These are phyloP conservation scores for Wickerhamomyces sp. DNA, from an alignment of 1,139 yeast species.

Conservation along the genomic window DNA sequence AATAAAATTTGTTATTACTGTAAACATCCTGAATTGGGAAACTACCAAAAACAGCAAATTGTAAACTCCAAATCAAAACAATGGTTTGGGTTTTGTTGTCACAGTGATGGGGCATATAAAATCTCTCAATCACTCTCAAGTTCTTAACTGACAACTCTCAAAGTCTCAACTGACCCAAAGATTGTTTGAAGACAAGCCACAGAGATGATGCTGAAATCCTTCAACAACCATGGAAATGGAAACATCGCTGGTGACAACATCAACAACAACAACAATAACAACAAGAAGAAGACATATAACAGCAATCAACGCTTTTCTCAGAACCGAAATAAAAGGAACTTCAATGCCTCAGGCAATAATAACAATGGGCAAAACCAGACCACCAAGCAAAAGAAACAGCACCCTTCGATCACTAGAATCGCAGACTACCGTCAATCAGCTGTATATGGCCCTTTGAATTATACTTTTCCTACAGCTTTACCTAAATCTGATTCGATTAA, in stretches of 20 bases:
- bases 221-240: background rate
- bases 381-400: slow-evolving; percentile 1
- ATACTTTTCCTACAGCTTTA: slow-evolving; percentile 11
- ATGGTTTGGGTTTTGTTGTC: too few species aligned
- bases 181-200: too few species aligned
- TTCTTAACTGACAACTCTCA: too few species aligned
- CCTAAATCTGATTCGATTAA: background rate
- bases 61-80: slow-evolving; percentile 3
- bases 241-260: too few species aligned
- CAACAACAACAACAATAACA: background rate
- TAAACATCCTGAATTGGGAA: background rate
- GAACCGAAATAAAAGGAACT: slow-evolving; percentile 1
- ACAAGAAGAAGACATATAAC: background rate
- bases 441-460: slow-evolving; percentile 12
- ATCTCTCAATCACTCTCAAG: too few species aligned
- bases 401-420: slow-evolving; percentile 7
- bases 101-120: too few species aligned
- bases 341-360: background rate
- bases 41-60: slow-evolving; percentile 1
- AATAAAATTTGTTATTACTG: background rate
- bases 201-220: background rate
- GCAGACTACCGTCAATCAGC: slow-evolving; percentile 11
- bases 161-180: too few species aligned
- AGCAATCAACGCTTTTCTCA: slow-evolving; percentile 2
- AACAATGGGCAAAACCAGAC: slow-evolving; percentile 3